Percentiles rank a stretch among this genome's conserved stretches.
Evolutionary conservation across 176 grass and related monocot species (phyloP).

Genomic region (Eleusine coracana): DNA sequence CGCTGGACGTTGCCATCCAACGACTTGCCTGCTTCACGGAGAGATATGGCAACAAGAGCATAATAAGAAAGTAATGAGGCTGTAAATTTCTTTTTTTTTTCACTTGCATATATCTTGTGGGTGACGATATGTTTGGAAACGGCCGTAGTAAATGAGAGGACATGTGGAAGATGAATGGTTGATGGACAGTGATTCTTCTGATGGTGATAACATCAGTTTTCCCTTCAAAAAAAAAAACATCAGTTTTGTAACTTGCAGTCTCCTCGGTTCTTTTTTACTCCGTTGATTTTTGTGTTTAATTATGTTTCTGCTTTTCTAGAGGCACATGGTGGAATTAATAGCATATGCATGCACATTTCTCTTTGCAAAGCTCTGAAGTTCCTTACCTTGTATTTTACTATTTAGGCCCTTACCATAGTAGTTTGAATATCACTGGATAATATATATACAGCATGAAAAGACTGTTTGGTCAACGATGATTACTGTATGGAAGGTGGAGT

Average conservation of each 20-base stretch:
- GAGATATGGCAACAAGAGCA: neutral
- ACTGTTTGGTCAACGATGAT: no score
- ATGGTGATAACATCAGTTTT: neutral
- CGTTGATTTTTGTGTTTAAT: neutral
- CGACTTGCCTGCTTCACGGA: constrained; percentile 49
- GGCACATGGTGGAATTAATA: neutral
- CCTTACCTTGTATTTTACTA: neutral
- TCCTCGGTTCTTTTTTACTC: neutral
- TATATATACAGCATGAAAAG: no score
- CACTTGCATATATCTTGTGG: no score
- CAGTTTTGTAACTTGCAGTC: neutral
- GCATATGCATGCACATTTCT: neutral
- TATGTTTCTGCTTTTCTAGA: neutral
- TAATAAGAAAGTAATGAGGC: neutral
- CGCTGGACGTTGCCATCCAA: constrained; percentile 47
- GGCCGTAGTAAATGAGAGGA: neutral
- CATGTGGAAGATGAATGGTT: neutral
- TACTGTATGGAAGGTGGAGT: no score
- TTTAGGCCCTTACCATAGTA: no score
- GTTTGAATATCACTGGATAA: no score
- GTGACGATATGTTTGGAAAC: neutral
- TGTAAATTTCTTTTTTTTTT: no score
- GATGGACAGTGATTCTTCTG: neutral
- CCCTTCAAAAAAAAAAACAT: neutral
- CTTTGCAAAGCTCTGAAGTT: neutral